These are phyloP conservation scores for Pythium sukuiense DNA, from an alignment of 352 stramenopile species.

Conservation along the genomic window DNA sequence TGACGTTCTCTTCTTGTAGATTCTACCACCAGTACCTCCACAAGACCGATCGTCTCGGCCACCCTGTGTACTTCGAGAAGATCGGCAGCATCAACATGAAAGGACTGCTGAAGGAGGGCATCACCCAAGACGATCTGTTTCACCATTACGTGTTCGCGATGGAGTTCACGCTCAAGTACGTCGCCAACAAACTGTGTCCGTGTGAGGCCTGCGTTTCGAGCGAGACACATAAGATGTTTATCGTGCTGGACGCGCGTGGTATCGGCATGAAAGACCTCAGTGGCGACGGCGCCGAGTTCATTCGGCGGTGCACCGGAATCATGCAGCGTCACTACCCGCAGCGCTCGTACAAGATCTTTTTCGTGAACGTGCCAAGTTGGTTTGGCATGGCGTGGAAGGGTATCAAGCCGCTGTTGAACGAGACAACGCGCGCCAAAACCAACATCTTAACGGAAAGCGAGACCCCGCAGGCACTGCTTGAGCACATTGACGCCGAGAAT, in stretches of 20 bases:
- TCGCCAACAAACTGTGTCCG: slow-evolving; percentile 49
- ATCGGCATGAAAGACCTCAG: slow-evolving; percentile 79
- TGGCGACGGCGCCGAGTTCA: slow-evolving; percentile 81
- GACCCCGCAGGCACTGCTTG: slow-evolving; percentile 45
- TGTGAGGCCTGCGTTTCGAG: slow-evolving; percentile 60
- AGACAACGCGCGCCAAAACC: slow-evolving; percentile 87
- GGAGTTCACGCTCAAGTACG: slow-evolving; percentile 84
- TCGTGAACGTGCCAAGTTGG: slow-evolving; percentile 90
- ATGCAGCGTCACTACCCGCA: slow-evolving; percentile 89
- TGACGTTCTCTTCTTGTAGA: slow-evolving; percentile 29
- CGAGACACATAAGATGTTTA: slow-evolving; percentile 72
- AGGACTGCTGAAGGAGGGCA: slow-evolving; percentile 63
- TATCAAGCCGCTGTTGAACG: slow-evolving; percentile 85
- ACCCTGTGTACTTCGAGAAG: slow-evolving; percentile 84
- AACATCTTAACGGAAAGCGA: slow-evolving; percentile 80
- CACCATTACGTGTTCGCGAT: slow-evolving; percentile 84
- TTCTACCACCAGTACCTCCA: slow-evolving; percentile 79
- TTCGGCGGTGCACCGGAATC: slow-evolving; percentile 74
- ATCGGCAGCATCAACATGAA: slow-evolving; percentile 82
- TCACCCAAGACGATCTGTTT: slow-evolving; percentile 71
- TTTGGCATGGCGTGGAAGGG: slow-evolving; percentile 92
- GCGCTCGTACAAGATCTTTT: slow-evolving; percentile 90
- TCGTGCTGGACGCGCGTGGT: slow-evolving; percentile 70
- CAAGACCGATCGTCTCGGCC: slow-evolving; percentile 77
- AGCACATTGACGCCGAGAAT: slow-evolving; percentile 64